Conservation (phyloP, 2,329 filamentous ascomycete genomes). For the Knufia fluminis region DNA sequence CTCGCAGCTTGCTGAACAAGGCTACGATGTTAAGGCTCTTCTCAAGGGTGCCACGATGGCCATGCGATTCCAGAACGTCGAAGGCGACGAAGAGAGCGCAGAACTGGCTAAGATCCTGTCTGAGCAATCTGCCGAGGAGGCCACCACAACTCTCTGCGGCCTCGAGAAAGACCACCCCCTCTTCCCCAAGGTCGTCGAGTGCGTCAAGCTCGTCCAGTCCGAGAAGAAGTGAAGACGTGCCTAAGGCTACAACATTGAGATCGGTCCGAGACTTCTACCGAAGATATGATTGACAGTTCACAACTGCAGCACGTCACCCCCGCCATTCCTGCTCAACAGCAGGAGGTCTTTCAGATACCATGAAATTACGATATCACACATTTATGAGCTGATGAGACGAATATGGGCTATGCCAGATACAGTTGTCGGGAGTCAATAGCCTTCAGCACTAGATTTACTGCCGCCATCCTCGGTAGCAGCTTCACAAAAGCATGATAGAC, state of each 20-base stretch:
- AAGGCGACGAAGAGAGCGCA: slow-evolving; percentile 79
- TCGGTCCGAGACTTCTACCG: background rate
- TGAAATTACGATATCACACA: no score
- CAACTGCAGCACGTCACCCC: no score
- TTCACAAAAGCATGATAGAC: slow-evolving; percentile 3
- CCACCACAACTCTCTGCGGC: slow-evolving; percentile 73
- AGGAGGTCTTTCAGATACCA: no score
- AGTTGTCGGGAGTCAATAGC: no score
- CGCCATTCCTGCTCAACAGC: no score
- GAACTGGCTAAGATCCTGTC: slow-evolving; percentile 82
- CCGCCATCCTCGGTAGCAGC: background rate
- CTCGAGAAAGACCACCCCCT: slow-evolving; percentile 69
- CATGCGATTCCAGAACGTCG: slow-evolving; percentile 89
- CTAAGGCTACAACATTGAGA: background rate
- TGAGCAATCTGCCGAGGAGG: slow-evolving; percentile 60
- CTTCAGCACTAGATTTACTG: no score
- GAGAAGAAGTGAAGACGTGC: slow-evolving; percentile 28
- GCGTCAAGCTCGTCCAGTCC: slow-evolving; percentile 73
- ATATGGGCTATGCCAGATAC: no score
- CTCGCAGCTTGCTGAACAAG: slow-evolving; percentile 74
- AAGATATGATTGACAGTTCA: background rate
- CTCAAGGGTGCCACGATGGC: slow-evolving; percentile 82
- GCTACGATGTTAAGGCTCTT: slow-evolving; percentile 61
- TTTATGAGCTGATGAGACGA: no score
- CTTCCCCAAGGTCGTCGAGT: slow-evolving; percentile 62